Percentiles rank a stretch among this genome's conserved stretches.
Conservation (phyloP, 352 stramenopile species). For the Globisporangium middletonii region DNA sequence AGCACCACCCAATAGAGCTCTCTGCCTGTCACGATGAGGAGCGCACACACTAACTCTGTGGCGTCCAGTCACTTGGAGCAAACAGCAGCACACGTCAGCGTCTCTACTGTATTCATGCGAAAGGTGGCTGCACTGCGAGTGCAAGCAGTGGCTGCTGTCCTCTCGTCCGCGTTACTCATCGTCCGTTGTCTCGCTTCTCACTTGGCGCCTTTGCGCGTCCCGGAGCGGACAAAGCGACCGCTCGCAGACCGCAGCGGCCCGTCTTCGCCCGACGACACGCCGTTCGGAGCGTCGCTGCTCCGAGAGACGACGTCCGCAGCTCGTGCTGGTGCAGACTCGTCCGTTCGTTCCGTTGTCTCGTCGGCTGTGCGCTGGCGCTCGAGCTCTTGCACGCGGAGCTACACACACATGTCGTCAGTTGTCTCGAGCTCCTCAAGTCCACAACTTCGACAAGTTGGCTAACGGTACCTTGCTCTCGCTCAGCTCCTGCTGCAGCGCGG, state of each 20-base stretch:
- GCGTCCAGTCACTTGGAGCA: neutral
- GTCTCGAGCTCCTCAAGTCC: neutral
- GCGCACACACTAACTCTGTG: too few relatives aligned
- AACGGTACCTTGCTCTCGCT: conserved; percentile 45
- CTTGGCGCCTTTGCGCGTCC: conserved; percentile 7
- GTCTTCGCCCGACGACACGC: conserved; percentile 5
- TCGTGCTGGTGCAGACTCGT: neutral
- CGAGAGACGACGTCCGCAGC: neutral
- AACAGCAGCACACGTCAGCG: neutral
- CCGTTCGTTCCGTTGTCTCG: neutral
- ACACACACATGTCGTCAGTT: neutral
- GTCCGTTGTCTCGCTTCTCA: neutral
- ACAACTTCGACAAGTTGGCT: neutral
- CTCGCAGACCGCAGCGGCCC: neutral
- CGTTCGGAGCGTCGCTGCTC: neutral
- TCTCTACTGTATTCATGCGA: conserved; percentile 9
- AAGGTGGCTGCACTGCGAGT: neutral
- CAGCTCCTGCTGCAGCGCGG: conserved; percentile 55
- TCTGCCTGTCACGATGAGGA: neutral
- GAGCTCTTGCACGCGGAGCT: conserved; percentile 31
- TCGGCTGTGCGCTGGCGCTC: conserved; percentile 12
- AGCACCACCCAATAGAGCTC: conserved; percentile 3
- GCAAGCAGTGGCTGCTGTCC: too few relatives aligned
- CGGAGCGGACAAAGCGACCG: conserved; percentile 5
- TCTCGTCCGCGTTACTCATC: neutral